Percentiles rank a stretch among this genome's conserved stretches.
phyloP scores from a whole-genome alignment of 169 alveolate genomes.

The Cryptosporidium baileyi region DNA sequence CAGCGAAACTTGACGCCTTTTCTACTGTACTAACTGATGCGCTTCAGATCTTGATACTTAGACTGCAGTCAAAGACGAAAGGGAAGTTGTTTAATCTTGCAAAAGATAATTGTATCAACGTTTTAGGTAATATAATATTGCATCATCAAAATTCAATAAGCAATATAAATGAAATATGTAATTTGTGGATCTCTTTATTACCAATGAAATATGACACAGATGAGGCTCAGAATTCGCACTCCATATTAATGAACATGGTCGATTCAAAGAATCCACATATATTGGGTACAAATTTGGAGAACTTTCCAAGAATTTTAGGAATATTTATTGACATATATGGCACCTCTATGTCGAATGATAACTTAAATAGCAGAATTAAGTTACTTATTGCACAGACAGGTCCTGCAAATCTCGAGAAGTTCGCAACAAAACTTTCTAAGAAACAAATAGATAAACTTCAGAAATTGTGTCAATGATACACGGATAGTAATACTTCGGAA shows the following conservation, averaged over 20 bases:
- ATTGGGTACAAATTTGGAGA: constrained; percentile 81
- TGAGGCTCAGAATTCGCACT: constrained; percentile 64
- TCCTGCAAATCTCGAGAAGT: constrained; percentile 34
- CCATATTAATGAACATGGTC: constrained; percentile 44
- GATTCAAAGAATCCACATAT: constrained; percentile 77
- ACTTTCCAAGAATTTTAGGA: constrained; percentile 78
- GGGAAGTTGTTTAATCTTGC: constrained; percentile 67
- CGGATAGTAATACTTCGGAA: too few species aligned
- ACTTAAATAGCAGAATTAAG: constrained; percentile 77
- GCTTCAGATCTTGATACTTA: constrained; percentile 18
- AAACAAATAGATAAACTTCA: constrained; percentile 52
- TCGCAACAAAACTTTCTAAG: constrained; percentile 39
- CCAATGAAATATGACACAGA: constrained; percentile 65
- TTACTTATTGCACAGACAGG: constrained; percentile 43
- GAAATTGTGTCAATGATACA: constrained; percentile 11
- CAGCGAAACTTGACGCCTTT: constrained; percentile 50
- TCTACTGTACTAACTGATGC: constrained; percentile 35
- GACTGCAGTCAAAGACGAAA: constrained; percentile 36
- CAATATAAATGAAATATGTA: constrained; percentile 9
- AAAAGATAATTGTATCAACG: constrained; percentile 45
- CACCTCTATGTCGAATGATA: constrained; percentile 82
- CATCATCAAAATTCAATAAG: constrained; percentile 25
- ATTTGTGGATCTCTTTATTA: constrained; percentile 40
- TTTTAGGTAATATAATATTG: constrained; percentile 9
- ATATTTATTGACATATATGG: constrained; percentile 82